These are phyloP conservation scores for Coccomyxa sp. DNA, from an alignment of 139 green algal genomes.

Conservation along the genomic window DNA sequence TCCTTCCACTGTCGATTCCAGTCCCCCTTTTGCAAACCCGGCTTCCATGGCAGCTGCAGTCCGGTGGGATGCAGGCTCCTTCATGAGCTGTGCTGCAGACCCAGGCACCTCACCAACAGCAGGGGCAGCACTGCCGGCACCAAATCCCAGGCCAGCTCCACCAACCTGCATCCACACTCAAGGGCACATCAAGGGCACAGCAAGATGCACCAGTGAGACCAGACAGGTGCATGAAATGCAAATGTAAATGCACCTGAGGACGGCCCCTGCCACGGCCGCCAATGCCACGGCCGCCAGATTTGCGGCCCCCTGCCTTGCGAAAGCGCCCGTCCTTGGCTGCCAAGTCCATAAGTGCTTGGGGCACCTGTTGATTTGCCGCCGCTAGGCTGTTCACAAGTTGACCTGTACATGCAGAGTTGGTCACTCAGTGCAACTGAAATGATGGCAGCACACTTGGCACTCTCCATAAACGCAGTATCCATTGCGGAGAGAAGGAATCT, in stretches of 20 bases:
- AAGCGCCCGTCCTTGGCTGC: slow-evolving; percentile 51
- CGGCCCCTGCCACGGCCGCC: neutral
- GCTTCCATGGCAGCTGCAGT: slow-evolving; percentile 5
- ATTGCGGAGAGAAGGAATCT: neutral
- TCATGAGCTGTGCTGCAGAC: neutral
- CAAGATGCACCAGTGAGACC: too few relatives aligned
- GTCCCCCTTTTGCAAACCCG: slow-evolving; percentile 15
- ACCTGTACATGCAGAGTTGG: slow-evolving; percentile 20
- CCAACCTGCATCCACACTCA: slow-evolving; percentile 33
- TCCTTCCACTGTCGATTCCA: slow-evolving; percentile 17
- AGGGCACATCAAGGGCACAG: too few relatives aligned
- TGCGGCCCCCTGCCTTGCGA: slow-evolving; percentile 6
- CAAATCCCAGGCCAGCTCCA: slow-evolving; percentile 71
- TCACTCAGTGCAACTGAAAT: too few relatives aligned
- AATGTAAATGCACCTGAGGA: neutral
- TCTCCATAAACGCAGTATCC: slow-evolving; percentile 21
- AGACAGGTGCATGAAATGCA: too few relatives aligned
- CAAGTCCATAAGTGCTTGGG: slow-evolving; percentile 56
- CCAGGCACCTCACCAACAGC: neutral
- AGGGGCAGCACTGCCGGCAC: neutral
- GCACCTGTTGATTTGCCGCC: slow-evolving; percentile 70
- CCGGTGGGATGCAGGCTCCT: neutral
- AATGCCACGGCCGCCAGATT: slow-evolving; percentile 8
- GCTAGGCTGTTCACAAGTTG: slow-evolving; percentile 67
- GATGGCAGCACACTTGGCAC: too few relatives aligned